These are phyloP conservation scores for Saturnispora kantuleensis DNA, from an alignment of 805 yeast species.

Conservation along the genomic window DNA sequence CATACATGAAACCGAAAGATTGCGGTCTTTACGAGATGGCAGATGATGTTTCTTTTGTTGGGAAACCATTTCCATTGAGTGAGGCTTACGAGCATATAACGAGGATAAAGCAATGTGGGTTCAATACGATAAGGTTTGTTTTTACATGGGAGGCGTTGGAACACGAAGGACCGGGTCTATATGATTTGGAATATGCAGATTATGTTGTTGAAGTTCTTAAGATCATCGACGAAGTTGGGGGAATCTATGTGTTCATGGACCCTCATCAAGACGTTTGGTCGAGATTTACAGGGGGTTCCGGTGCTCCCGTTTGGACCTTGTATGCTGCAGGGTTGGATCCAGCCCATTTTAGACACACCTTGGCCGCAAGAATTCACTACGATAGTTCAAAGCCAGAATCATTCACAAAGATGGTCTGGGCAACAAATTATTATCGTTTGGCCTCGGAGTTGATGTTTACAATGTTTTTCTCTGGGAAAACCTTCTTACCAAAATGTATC, in stretches of 20 bases:
- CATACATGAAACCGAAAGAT: constrained; percentile 29
- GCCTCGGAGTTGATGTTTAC: constrained; percentile 80
- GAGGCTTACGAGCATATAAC: constrained; percentile 63
- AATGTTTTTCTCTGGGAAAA: constrained; percentile 68
- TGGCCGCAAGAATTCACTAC: constrained; percentile 75
- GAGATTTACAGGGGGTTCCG: constrained; percentile 79
- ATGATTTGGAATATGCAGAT: constrained; percentile 68
- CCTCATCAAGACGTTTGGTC: constrained; percentile 97
- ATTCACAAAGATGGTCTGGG: constrained; percentile 87
- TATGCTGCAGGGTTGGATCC: constrained; percentile 86
- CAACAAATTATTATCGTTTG: constrained; percentile 71
- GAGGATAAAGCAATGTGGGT: constrained; percentile 73
- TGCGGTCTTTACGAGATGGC: constrained; percentile 54
- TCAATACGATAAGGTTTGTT: constrained; percentile 64
- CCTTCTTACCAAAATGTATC: constrained; percentile 65
- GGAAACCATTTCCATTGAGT: constrained; percentile 67
- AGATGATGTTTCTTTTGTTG: constrained; percentile 70
- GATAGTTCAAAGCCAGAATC: constrained; percentile 32
- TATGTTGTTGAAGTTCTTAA: constrained; percentile 56
- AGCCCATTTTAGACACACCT: constrained; percentile 53
- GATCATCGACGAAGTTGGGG: constrained; percentile 53
- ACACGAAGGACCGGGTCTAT: constrained; percentile 75
- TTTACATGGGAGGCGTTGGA: constrained; percentile 91
- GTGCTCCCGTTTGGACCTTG: constrained; percentile 91
- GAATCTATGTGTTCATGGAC: constrained; percentile 70